Conservation (phyloP, 805 yeast species). For the Vanderwaltozyma verrucispora region DNA sequence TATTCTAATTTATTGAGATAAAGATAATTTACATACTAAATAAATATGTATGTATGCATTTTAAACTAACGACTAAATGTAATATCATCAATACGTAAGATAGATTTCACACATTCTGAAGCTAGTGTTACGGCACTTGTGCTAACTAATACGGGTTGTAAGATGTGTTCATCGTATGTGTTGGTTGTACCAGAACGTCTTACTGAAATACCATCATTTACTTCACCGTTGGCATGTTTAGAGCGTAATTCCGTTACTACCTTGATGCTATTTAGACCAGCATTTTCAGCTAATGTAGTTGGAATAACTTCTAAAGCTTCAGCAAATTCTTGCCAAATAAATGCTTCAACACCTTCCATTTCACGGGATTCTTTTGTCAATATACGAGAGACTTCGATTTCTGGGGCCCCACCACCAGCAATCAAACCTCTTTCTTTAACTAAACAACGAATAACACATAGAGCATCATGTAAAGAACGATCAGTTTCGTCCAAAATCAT, state of each 20-base stretch:
- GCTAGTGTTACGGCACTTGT: conserved; percentile 92
- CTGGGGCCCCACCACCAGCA: conserved; percentile 99
- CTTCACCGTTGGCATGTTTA: conserved; percentile 84
- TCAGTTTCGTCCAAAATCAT: conserved; percentile 92
- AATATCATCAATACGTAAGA: conserved; percentile 93
- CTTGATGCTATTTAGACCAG: conserved; percentile 84
- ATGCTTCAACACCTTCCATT: conserved; percentile 77
- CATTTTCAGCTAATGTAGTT: conserved; percentile 89
- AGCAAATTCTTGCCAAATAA: conserved; percentile 87
- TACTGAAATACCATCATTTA: conserved; percentile 90
- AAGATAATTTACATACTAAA: background rate
- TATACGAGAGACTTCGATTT: conserved; percentile 74
- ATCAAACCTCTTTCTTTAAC: conserved; percentile 82
- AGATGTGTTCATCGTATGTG: conserved; percentile 84
- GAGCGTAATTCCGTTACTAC: conserved; percentile 88
- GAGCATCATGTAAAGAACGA: conserved; percentile 93
- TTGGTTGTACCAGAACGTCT: conserved; percentile 89
- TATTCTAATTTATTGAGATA: background rate
- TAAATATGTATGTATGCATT: conserved; percentile 2
- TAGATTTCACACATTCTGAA: conserved; percentile 92
- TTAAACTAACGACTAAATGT: conserved; percentile 64
- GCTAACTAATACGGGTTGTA: conserved; percentile 92
- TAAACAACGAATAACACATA: conserved; percentile 86
- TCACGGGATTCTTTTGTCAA: conserved; percentile 60
- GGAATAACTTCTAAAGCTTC: conserved; percentile 88